Evolutionary conservation across 306 rosid genomes (phyloP).

Genomic region (Cucumis cinereus): DNA sequence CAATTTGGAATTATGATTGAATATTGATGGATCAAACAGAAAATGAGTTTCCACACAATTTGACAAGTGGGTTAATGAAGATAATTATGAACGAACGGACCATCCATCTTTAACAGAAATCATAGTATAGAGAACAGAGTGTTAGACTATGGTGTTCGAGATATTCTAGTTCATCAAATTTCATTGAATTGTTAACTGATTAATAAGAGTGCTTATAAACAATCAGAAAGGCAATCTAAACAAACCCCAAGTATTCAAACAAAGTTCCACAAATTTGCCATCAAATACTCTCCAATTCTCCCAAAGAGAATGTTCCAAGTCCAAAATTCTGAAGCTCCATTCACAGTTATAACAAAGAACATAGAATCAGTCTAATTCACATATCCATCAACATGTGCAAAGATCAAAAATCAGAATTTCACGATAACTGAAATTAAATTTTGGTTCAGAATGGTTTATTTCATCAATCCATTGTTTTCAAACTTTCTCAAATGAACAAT

Average conservation of each 20-base stretch:
- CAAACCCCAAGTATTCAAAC: no score
- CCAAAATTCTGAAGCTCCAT: not conserved
- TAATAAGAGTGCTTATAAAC: no score
- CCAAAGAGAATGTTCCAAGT: not conserved
- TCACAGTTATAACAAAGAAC: not conserved
- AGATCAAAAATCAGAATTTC: not conserved
- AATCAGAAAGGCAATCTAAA: no score
- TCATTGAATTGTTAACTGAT: not conserved
- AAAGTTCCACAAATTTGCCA: not conserved
- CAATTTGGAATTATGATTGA: not conserved
- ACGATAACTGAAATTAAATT: not conserved
- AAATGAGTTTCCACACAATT: no score
- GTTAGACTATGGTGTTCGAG: not conserved
- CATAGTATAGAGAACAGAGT: not conserved
- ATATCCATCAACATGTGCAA: not conserved
- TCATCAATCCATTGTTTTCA: no score
- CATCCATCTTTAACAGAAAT: no score
- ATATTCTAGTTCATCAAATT: not conserved
- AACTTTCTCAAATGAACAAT: not conserved
- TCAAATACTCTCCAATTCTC: not conserved
- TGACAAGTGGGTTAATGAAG: no score
- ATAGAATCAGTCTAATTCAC: not conserved
- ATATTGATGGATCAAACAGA: not conserved
- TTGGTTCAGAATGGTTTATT: not conserved
- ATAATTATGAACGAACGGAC: no score